Conservation (phyloP, 2,329 filamentous ascomycete genomes). For the Monilinia vaccinii-corymbosi region DNA sequence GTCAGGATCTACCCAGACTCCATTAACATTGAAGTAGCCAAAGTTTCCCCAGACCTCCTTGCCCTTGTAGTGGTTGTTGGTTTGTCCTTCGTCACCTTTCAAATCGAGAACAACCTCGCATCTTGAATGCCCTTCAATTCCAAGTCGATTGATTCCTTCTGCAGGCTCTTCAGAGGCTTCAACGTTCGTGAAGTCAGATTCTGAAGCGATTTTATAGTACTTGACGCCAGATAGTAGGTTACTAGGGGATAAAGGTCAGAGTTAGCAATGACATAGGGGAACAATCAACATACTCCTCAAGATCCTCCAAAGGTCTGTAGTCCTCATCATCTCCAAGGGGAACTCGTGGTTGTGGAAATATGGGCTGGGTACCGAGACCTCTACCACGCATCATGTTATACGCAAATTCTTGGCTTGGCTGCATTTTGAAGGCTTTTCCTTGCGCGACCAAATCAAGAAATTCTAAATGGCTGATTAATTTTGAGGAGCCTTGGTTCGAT, state of each 20-base stretch:
- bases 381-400: conserved; percentile 8
- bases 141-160: not conserved
- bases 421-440: not conserved
- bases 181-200: not conserved
- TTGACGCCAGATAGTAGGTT: conserved; percentile 3
- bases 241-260: not conserved
- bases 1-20: conserved; percentile 27
- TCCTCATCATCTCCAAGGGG: not conserved
- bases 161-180: not conserved
- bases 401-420: not conserved
- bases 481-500: not conserved
- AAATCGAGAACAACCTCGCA: conserved; percentile 1
- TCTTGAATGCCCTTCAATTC: not conserved
- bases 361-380: not conserved
- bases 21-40: conserved; percentile 23
- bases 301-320: not conserved
- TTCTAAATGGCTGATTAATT: not conserved
- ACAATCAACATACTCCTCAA: not conserved
- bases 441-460: conserved; percentile 2
- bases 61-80: conserved; percentile 19
- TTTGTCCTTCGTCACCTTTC: not conserved
- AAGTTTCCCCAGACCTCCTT: conserved; percentile 20
- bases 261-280: not conserved
- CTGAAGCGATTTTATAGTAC: not conserved
- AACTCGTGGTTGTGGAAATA: conserved; percentile 1